Percentiles rank a stretch among this genome's conserved stretches.
Evolutionary conservation across 2,329 filamentous ascomycete species (phyloP).

Genomic region (Amylocarpus encephaloides): DNA sequence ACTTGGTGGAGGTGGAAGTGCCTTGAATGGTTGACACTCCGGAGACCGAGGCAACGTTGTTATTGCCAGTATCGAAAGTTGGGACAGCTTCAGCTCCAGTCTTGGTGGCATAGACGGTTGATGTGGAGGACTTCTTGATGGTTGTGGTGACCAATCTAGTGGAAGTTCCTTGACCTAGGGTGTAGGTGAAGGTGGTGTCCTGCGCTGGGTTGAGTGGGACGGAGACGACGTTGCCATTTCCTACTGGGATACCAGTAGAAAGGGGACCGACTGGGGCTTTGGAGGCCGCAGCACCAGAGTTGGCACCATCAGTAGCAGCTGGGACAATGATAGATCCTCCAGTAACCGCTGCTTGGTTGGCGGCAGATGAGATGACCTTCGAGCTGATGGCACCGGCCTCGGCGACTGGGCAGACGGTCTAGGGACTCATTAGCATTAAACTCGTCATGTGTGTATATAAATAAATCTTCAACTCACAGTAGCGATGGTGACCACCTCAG

Average conservation of each 20-base stretch:
- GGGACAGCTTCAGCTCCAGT: background rate
- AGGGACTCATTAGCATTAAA: constrained; percentile 3
- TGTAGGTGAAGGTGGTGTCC: constrained; percentile 35
- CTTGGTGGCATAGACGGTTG: constrained; percentile 24
- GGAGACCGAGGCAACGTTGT: constrained; percentile 13
- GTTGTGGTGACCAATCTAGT: constrained; percentile 41
- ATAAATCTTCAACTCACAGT: constrained; percentile 28
- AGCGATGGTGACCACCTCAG: constrained; percentile 36
- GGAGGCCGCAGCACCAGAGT: constrained; percentile 2
- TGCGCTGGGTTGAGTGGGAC: background rate
- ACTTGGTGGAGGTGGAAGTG: constrained; percentile 19
- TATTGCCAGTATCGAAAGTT: background rate
- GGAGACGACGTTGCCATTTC: background rate
- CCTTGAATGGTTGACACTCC: constrained; percentile 13
- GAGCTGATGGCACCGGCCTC: constrained; percentile 36
- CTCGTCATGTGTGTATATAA: background rate
- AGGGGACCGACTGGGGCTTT: constrained; percentile 6
- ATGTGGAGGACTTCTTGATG: constrained; percentile 35
- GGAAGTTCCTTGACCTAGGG: constrained; percentile 34
- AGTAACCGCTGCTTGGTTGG: constrained; percentile 8
- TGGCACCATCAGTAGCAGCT: constrained; percentile 3
- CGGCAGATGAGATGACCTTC: constrained; percentile 33
- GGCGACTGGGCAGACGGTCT: constrained; percentile 43
- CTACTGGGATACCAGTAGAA: constrained; percentile 4
- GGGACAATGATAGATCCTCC: constrained; percentile 8